Evolutionary conservation across 768 basidiomycete genomes (phyloP), one percentile per base, ranked within the genome.

Genomic region (Fomitopsis pulvina): DNA sequence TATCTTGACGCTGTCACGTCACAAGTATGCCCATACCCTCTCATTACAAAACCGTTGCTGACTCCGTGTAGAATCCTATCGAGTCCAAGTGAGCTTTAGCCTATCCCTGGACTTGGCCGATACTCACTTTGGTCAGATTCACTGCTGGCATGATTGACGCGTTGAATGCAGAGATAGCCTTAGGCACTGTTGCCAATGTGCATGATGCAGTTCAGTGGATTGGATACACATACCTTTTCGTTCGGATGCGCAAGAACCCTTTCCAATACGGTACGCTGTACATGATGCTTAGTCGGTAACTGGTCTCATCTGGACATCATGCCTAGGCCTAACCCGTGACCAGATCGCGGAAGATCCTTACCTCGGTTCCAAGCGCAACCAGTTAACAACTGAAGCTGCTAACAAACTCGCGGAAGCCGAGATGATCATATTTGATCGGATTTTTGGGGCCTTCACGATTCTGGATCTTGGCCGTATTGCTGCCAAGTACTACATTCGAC

Each of bases 401-500:
- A 67, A 71, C 30, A 78, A 71, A 51, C 79, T 99, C 2, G 74
- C 80, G 21, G 71, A 78, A 25, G 74, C 81, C 11, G 74, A 78
- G 34, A 99, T 99, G 96, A 85, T 97, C 46, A 72, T 78, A 40
- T 88, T 83, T 59, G 83, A 92, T 59, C 63, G 69, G 29, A 63
- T 63, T 0, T 75, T 71, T 4, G 80, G 78, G 11, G 67, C 75
- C 2, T 83, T 96, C 50, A 69, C 75, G 2, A 80, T 85, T 56
- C 91, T 87, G n/a, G 94, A 96, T 55, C 68, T 95, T 2, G 96
- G 96, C n/a, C 74, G 92, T 55, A 94, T 98, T 58, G 93, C 96
- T 0, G 92, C 95, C 3, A 94, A 88, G 67, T 99, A 96, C 66
- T 99, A 98, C 67, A 87, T 99, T 61, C 80, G 87, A 18, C 70